Evolutionary conservation across 495 filamentous ascomycete species (phyloP), one percentile per base, ranked within the genome.

Genomic region (Penicillium chermesinum): DNA sequence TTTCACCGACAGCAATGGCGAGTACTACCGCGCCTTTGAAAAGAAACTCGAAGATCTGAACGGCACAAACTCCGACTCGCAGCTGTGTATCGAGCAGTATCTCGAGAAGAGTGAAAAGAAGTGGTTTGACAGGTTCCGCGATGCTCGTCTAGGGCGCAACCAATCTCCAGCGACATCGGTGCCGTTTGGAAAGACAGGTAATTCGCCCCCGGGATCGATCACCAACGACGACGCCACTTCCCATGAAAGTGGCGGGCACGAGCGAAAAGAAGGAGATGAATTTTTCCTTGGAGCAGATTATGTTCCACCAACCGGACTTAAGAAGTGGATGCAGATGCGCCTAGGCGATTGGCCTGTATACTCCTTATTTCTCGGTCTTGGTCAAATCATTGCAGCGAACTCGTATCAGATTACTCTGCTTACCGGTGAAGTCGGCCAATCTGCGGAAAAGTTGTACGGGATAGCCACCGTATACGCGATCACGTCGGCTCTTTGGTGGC

Each of bases 361-460:
- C 64, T 79, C 83, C 4, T 74, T 89, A 47, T 67, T 88, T 34
- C 58, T 74, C 3, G 83, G 83, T 38, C 69, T 87, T 0, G 82
- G 81, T 3, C 84, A 88, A 53, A 80, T 88, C 50, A 79, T 88
- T 22, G 82, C 84, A 0, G 81, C 82, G 41, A 86, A 84, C 64
- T 85, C 80, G 1, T 88, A 87, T 58, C 84, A 88, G 53, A 81
- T 88, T 53, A 85, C 82, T 2, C 72, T 88, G 18, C 71, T 88
- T 10, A 80, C 79, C 0, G 84, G 84, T 14, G 75, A 84, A 52
- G 69, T 81, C 14, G 82, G 79, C 12, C 72, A 87, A 55, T 75
- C 75, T 0, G 77, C 82, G 3, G 66, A 72, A 17, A 81, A 84
- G 53, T 72, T 87, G 7, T 88, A 88, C 66, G 76, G 78, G 37